A percentile compares a stretch with the other conserved stretches of the same genome.
Evolutionary conservation across 1,139 yeast genomes (phyloP).

Genomic region (Candida sp.): DNA sequence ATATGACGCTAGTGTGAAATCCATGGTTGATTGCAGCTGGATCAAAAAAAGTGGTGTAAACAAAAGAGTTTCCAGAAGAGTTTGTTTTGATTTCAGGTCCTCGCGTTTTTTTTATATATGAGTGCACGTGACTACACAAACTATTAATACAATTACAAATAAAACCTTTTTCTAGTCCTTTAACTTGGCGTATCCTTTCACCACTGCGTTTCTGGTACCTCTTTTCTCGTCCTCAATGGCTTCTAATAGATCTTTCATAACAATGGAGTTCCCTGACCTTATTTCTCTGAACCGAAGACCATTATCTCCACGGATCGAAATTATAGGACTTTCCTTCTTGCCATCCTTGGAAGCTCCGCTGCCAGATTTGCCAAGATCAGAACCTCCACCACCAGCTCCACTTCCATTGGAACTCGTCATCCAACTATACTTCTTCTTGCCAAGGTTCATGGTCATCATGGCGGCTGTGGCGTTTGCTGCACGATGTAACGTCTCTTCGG

Average conservation of each 20-base stretch:
- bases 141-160: neutral
- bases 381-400: slow-evolving; percentile 26
- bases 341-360: slow-evolving; percentile 20
- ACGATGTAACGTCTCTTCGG: slow-evolving; percentile 86
- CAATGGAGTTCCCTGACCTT: slow-evolving; percentile 86
- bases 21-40: slow-evolving; percentile 30
- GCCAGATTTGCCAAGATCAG: slow-evolving; percentile 22
- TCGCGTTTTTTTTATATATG: neutral
- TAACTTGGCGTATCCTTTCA: slow-evolving; percentile 87
- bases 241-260: slow-evolving; percentile 78
- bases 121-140: neutral
- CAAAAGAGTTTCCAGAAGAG: neutral
- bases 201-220: slow-evolving; percentile 79
- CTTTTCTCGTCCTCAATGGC: slow-evolving; percentile 84
- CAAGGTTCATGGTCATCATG: slow-evolving; percentile 88
- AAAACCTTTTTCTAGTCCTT: slow-evolving; percentile 50
- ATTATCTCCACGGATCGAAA: slow-evolving; percentile 67
- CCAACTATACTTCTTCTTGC: slow-evolving; percentile 86
- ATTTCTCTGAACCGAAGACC: slow-evolving; percentile 88
- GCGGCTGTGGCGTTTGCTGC: slow-evolving; percentile 98
- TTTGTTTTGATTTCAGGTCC: slow-evolving; percentile 5
- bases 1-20: slow-evolving; percentile 65
- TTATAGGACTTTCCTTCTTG: slow-evolving; percentile 52
- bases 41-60: neutral
- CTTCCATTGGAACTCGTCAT: slow-evolving; percentile 60